phyloP scores from a whole-genome alignment of 192 early-diverging fungal species.

The Coemansia sp. region DNA sequence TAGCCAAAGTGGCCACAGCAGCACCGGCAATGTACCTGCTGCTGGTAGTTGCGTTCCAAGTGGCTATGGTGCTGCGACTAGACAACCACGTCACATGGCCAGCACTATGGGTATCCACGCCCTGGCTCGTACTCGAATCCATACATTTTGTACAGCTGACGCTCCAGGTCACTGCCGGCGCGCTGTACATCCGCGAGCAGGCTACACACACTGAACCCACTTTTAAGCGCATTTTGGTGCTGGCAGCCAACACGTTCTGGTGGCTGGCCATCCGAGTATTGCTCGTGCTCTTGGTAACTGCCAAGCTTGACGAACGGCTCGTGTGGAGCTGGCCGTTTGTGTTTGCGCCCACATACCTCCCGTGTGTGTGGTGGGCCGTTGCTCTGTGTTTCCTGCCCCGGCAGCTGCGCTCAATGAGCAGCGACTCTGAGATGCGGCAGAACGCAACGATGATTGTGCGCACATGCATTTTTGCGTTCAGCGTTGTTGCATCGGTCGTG shows the following conservation, averaged over 20 bases:
- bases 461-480: slow-evolving; percentile 54
- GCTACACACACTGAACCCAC: background rate
- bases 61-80: slow-evolving; percentile 69
- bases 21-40: slow-evolving; percentile 54
- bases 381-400: slow-evolving; percentile 48
- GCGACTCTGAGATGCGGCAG: slow-evolving; percentile 29
- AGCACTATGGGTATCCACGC: slow-evolving; percentile 70
- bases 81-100: slow-evolving; percentile 65
- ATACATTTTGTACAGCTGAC: slow-evolving; percentile 60
- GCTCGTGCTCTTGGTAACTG: slow-evolving; percentile 66
- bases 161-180: slow-evolving; percentile 21
- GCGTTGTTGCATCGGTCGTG: slow-evolving; percentile 33
- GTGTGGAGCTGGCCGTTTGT: slow-evolving; percentile 65
- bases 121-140: slow-evolving; percentile 81
- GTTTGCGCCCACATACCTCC: slow-evolving; percentile 68
- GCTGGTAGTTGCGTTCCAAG: slow-evolving; percentile 69
- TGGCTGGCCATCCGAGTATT: slow-evolving; percentile 65
- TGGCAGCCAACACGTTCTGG: slow-evolving; percentile 60
- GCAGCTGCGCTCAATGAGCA: slow-evolving; percentile 47
- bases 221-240: slow-evolving; percentile 24
- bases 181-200: slow-evolving; percentile 7
- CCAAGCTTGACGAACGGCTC: slow-evolving; percentile 56
- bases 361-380: slow-evolving; percentile 59
- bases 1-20: slow-evolving; percentile 20
- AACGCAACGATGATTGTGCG: slow-evolving; percentile 36